Conservation (phyloP, 2,329 filamentous ascomycete species). For the Aspergillus flavus region DNA sequence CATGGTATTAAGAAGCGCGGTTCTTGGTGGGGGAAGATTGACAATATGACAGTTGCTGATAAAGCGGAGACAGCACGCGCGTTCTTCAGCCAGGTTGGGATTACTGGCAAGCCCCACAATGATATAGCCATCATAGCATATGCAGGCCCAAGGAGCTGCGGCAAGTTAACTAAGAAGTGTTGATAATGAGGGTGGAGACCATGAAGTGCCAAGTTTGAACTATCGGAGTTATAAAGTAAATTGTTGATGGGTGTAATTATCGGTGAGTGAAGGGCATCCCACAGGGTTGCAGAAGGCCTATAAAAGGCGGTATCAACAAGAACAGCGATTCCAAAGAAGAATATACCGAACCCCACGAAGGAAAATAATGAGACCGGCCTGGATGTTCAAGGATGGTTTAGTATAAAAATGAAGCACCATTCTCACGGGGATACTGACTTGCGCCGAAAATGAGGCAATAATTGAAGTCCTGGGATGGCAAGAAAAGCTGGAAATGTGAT, state of each 20-base stretch:
- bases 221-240: constrained; percentile 71
- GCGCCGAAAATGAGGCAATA: constrained; percentile 82
- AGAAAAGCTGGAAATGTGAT: constrained; percentile 97
- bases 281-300: constrained; percentile 38
- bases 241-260: constrained; percentile 79
- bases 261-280: constrained; percentile 56
- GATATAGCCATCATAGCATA: constrained; percentile 53
- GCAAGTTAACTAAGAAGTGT: constrained; percentile 71
- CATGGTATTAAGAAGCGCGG: constrained; percentile 55
- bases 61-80: constrained; percentile 46
- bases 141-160: constrained; percentile 72
- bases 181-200: constrained; percentile 80
- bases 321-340: constrained; percentile 73
- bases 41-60: constrained; percentile 47
- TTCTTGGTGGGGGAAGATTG: constrained; percentile 55
- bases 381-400: constrained; percentile 18
- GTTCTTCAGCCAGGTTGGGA: constrained; percentile 40
- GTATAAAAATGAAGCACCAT: constrained; percentile 4
- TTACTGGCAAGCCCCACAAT: constrained; percentile 50
- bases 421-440: constrained; percentile 61
- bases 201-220: constrained; percentile 72
- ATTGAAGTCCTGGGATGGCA: constrained; percentile 76
- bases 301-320: constrained; percentile 87
- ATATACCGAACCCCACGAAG: constrained; percentile 65
- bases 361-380: constrained; percentile 63